Evolutionary conservation across 371 early-diverging fungal species (phyloP).

Genomic region (Mucor racemosus): DNA sequence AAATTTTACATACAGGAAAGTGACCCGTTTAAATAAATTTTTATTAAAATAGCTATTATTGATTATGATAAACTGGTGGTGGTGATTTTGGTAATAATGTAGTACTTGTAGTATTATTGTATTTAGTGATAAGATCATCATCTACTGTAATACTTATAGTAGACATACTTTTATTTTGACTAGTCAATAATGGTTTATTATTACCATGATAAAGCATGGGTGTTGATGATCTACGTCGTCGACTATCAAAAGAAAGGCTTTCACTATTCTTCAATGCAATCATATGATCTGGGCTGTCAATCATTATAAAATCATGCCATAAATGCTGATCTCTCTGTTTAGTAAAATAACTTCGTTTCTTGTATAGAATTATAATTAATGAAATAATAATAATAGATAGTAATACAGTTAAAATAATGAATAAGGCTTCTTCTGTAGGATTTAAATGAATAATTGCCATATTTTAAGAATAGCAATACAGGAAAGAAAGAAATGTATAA

Average conservation of each 20-base stretch:
- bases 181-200: background rate
- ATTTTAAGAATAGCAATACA: background rate
- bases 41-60: background rate
- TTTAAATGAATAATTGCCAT: slow-evolving; percentile 10
- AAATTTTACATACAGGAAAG: background rate
- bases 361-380: background rate
- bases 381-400: background rate
- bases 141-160: background rate
- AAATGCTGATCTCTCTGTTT: background rate
- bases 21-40: slow-evolving; percentile 1
- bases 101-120: background rate
- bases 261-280: slow-evolving; percentile 27
- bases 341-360: background rate
- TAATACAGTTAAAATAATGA: background rate
- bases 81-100: slow-evolving; percentile 18
- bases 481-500: background rate
- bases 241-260: slow-evolving; percentile 8
- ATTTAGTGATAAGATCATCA: background rate
- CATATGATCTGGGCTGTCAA: slow-evolving; percentile 35
- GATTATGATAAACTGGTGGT: slow-evolving; percentile 16
- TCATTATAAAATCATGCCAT: slow-evolving; percentile 29
- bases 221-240: slow-evolving; percentile 3
- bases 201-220: background rate
- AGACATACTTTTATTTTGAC: background rate
- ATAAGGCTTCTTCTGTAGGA: slow-evolving; percentile 2